Conservation (phyloP, 768 basidiomycete species). For the Melanogaster broomeanus region DNA sequence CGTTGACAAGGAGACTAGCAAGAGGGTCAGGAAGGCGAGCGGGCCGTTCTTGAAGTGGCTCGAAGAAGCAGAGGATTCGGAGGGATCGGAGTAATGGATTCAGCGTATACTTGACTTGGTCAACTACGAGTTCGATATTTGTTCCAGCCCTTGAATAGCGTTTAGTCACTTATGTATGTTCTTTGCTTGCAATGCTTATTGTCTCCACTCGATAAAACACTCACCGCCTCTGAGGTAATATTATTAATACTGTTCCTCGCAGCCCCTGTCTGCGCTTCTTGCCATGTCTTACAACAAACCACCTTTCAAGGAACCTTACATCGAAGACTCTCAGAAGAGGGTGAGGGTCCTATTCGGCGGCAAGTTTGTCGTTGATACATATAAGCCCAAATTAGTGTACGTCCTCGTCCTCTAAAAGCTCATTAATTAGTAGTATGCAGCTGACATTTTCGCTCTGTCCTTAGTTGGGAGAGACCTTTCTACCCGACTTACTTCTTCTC, state of each 20-base stretch:
- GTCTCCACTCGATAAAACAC: too few relatives aligned
- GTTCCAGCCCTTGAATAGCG: too few relatives aligned
- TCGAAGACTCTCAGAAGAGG: constrained; percentile 51
- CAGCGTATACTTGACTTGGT: too few relatives aligned
- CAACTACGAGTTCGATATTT: not conserved
- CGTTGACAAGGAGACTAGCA: constrained; percentile 91
- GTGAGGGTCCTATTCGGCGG: constrained; percentile 56
- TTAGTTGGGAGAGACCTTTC: constrained; percentile 56
- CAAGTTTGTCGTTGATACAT: constrained; percentile 54
- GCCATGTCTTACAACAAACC: constrained; percentile 24
- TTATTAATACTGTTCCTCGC: too few relatives aligned
- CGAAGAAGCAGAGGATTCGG: constrained; percentile 75
- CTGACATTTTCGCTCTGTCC: not conserved
- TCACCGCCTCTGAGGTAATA: too few relatives aligned
- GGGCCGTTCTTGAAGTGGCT: constrained; percentile 98
- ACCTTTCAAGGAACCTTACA: constrained; percentile 43
- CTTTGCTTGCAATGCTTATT: too few relatives aligned
- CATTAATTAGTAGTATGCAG: too few relatives aligned
- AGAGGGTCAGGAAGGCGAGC: constrained; percentile 94
- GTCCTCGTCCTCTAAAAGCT: constrained; percentile 21
- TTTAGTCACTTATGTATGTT: too few relatives aligned
- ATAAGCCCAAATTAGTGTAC: constrained; percentile 61
- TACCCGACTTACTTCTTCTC: constrained; percentile 62
- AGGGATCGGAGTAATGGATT: too few relatives aligned
- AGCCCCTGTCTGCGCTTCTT: not conserved